These are phyloP conservation scores for Teratosphaeria nubilosa DNA, from an alignment of 2,329 filamentous ascomycete species.

Conservation along the genomic window DNA sequence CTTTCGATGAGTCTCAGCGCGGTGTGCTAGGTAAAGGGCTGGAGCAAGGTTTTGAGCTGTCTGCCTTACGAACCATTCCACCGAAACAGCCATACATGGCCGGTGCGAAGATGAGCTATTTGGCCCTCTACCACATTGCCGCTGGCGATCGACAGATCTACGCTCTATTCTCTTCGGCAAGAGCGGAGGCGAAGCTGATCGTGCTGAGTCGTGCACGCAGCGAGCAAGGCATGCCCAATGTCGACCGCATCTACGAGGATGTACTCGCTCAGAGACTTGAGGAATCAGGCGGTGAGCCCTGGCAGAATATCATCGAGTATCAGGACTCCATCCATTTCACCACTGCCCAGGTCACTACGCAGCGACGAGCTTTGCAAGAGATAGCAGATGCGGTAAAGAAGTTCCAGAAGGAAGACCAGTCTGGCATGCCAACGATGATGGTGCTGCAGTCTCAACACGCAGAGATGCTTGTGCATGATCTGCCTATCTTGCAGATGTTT, in stretches of 20 bases:
- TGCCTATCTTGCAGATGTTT: constrained; percentile 74
- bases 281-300: constrained; percentile 58
- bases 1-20: constrained; percentile 80
- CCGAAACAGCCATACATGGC: constrained; percentile 66
- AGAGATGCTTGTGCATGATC: constrained; percentile 69
- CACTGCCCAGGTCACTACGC: constrained; percentile 76
- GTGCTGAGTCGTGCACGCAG: constrained; percentile 79
- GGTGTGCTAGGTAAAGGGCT: constrained; percentile 87
- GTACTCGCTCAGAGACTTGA: constrained; percentile 55
- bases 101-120: constrained; percentile 60
- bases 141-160: constrained; percentile 89
- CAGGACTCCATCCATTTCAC: constrained; percentile 80
- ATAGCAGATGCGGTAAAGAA: constrained; percentile 82
- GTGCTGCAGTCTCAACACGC: constrained; percentile 86
- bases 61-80: constrained; percentile 58
- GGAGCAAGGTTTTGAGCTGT: constrained; percentile 86
- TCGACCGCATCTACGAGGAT: constrained; percentile 79
- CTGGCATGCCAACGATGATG: constrained; percentile 57
- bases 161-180: constrained; percentile 78
- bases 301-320: constrained; percentile 77
- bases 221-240: constrained; percentile 76
- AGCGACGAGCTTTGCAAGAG: constrained; percentile 79
- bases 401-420: constrained; percentile 72
- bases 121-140: constrained; percentile 88
- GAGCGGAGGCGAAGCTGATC: constrained; percentile 71